Evolutionary conservation across 1,284 basidiomycete genomes (phyloP).

Genomic region (Anthracocystis walkeri): DNA sequence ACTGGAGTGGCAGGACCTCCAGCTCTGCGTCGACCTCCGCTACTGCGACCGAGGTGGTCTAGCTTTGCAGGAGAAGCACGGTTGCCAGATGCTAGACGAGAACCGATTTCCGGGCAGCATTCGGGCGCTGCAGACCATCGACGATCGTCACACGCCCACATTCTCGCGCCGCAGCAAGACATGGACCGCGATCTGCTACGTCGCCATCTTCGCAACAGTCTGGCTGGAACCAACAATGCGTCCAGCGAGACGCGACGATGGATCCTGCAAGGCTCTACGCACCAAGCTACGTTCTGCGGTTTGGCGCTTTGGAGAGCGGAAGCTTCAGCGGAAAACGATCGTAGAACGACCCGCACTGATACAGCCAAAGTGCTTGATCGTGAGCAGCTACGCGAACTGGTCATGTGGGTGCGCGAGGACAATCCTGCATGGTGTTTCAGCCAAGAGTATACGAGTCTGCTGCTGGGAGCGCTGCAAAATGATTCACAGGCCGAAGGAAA

Average conservation of each 20-base stretch:
- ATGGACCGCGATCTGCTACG: conserved; percentile 16
- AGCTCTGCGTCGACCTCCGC: conserved; percentile 6
- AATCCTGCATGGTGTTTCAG: conserved; percentile 37
- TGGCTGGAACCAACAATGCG: conserved; percentile 2
- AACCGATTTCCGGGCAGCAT: conserved; percentile 5
- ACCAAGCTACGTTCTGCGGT: conserved; percentile 29
- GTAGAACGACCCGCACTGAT: neutral
- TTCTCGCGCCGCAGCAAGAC: conserved; percentile 8
- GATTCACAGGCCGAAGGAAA: neutral
- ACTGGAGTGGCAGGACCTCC: neutral
- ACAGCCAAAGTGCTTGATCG: neutral
- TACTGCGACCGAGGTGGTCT: conserved; percentile 24
- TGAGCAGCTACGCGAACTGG: conserved; percentile 20
- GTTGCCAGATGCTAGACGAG: conserved; percentile 14
- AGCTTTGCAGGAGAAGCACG: conserved; percentile 31
- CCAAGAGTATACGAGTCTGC: conserved; percentile 28
- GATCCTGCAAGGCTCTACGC: conserved; percentile 35
- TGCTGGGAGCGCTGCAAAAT: conserved; percentile 21
- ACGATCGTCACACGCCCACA: conserved; percentile 12
- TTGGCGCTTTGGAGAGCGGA: conserved; percentile 13
- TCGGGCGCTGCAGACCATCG: conserved; percentile 1
- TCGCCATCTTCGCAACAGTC: conserved; percentile 5
- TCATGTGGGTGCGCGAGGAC: conserved; percentile 21
- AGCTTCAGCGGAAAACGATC: neutral
- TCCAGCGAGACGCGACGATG: conserved; percentile 31